Percentiles rank a stretch among this genome's conserved stretches.
Conservation (phyloP, 2,329 filamentous ascomycete species). For the Aureobasidium sp. region DNA sequence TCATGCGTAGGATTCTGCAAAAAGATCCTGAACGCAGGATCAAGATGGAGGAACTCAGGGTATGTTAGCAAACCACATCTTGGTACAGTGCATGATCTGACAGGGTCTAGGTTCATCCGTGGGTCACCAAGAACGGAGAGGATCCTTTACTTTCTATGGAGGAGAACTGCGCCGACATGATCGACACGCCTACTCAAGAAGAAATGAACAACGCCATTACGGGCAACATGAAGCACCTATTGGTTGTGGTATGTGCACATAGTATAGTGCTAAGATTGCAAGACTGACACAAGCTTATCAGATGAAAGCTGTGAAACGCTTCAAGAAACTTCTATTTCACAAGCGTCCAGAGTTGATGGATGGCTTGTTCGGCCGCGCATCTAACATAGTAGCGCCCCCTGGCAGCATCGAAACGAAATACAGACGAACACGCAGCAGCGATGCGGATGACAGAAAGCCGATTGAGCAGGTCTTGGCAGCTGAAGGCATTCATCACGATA, state of each 20-base stretch:
- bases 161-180: slow-evolving; percentile 75
- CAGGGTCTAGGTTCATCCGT: slow-evolving; percentile 66
- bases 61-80: slow-evolving; percentile 41
- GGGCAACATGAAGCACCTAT: slow-evolving; percentile 74
- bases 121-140: slow-evolving; percentile 75
- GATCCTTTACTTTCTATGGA: slow-evolving; percentile 73
- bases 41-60: slow-evolving; percentile 71
- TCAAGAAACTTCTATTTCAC: slow-evolving; percentile 65
- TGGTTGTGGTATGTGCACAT: slow-evolving; percentile 60
- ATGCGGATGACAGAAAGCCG: slow-evolving; percentile 44
- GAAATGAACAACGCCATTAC: slow-evolving; percentile 91
- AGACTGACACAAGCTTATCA: slow-evolving; percentile 27
- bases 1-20: slow-evolving; percentile 68
- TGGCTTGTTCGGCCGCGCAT: slow-evolving; percentile 52
- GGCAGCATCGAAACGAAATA: slow-evolving; percentile 21
- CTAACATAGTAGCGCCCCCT: slow-evolving; percentile 53
- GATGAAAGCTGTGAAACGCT: slow-evolving; percentile 87
- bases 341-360: slow-evolving; percentile 49
- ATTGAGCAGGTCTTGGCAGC: slow-evolving; percentile 45
- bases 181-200: slow-evolving; percentile 79
- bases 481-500: slow-evolving; percentile 47
- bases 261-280: not conserved
- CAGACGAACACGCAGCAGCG: slow-evolving; percentile 43
- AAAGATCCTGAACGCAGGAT: slow-evolving; percentile 82
- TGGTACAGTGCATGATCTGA: slow-evolving; percentile 18